These are phyloP conservation scores for Fonsecaea pedrosoi DNA, from an alignment of 2,329 filamentous ascomycete species.

Conservation along the genomic window DNA sequence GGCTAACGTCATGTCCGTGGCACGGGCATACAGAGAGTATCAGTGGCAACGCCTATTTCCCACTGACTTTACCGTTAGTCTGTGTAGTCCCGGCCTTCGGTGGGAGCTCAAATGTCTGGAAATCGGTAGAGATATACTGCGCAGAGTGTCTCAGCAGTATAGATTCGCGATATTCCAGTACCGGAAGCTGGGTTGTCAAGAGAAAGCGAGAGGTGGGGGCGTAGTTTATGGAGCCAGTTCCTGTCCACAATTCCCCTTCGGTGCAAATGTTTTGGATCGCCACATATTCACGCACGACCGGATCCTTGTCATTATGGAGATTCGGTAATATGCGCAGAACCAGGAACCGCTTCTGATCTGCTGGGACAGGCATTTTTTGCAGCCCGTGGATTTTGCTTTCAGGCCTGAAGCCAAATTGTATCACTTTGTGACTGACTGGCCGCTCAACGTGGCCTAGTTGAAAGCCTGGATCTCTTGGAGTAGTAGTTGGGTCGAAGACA, in stretches of 20 bases:
- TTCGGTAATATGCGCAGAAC: conserved; percentile 1
- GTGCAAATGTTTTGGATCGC: conserved; percentile 2
- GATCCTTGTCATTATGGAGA: not conserved
- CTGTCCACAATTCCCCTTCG: conserved; percentile 7
- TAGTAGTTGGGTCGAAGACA: not conserved
- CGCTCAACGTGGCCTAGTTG: conserved; percentile 3
- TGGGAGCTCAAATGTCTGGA: not conserved
- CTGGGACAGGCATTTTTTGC: not conserved
- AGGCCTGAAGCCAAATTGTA: conserved; percentile 7
- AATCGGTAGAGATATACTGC: too few relatives aligned
- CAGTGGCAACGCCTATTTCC: too few relatives aligned
- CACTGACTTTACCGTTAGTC: too few relatives aligned
- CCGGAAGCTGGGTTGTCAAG: not conserved
- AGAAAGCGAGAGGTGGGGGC: not conserved
- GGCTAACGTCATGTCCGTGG: too few relatives aligned
- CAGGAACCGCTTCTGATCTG: conserved; percentile 1
- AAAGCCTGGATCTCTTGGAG: not conserved
- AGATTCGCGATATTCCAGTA: not conserved
- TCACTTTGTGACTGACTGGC: conserved; percentile 1
- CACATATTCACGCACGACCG: conserved; percentile 8
- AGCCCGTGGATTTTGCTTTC: conserved; percentile 1
- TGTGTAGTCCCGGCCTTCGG: too few relatives aligned
- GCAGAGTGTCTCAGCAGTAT: too few relatives aligned
- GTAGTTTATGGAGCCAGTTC: not conserved
- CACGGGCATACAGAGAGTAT: too few relatives aligned